Base-by-base conservation (phyloP, 768 basidiomycete species). In the Boletus tylopilopsis region DNA sequence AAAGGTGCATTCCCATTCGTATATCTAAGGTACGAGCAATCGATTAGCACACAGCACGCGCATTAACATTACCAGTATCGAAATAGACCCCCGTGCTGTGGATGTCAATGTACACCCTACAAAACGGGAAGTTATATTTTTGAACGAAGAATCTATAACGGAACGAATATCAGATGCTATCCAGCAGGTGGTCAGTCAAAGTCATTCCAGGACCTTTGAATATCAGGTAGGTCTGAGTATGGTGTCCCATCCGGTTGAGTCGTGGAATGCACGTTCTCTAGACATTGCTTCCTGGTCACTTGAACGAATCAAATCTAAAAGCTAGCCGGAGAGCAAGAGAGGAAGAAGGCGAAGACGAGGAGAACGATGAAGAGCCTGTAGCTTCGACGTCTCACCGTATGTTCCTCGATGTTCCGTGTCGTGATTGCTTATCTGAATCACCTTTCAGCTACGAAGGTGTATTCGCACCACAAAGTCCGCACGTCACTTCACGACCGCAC, bases 31-130 rank as follows among this genome's bases (percentile, higher is more conserved):
- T 92, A 50, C n/a, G 72, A 29, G 23, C 16, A 23, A 32, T 6
- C 12, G 51, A 10, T 5, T 30, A 19, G 19, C n/a, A 21, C 25
- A 6, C 25, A 11, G 12, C 38, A 10, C 25, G 16, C 32, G 25
- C 12, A 42, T 51, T 53, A 13, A 42, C 42, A 36, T 40, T 39
- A 22, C 23, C 51, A 94, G 94, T 57, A 67, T 98, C 36, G 75
- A 84, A 35, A 85, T 97, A 57, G 85, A 93, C 53, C 92, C 94
- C 0, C 78, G 82, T 25, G n/a, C n/a, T 22, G 87, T 99, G 16
- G 96, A 99, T 59, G 94, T 97, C 46, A 99, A 99, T 59, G 93
- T 98, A 8, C 94, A 97, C 64, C 96, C 95, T 0, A 98, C 96
- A 2, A 99, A 99, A 66, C 87, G 89, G 37, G 94, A 97, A 65